Base-by-base conservation (phyloP, 192 early-diverging fungal species). In the Coemansia asiatica region DNA sequence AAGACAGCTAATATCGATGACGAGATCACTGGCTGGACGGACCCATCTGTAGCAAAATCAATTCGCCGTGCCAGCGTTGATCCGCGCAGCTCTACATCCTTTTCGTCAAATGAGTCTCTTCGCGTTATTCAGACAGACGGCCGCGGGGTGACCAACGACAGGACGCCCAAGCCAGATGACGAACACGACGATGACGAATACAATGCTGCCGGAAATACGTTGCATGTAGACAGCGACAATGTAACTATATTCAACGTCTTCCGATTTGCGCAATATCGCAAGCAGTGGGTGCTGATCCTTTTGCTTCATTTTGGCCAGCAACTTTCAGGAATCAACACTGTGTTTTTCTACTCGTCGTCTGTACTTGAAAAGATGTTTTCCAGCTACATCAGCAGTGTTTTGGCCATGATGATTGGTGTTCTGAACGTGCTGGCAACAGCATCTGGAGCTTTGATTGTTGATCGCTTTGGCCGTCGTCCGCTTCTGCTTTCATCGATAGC, bases 291-390 rank as follows among this genome's bases (percentile, higher is more conserved):
- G 36, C 81, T 90, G n/a, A 83, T 91, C 8, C 54, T 94, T 10
- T 63, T 90, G 13, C 55, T 95, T 4, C 92, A 94, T 63, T 70
- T 94, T 46, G 83, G 87, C 6, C 94, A 95, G 72, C 95, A 97
- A 76, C 85, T 95, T 50, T 94, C 92, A n/a, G 95, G 95, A 2
- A 94, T 97, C 83, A 97, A 94, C 75, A 92, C 90, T 0, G 91
- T 94, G 8, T 90, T 94, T 29, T 94, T 85, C 82, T 96, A 93
- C 67, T 92, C 91, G 15, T 89, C 90, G 0, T 85, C 89, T 1
- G 90, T 92, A 47, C 85, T 92, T 74, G 81, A 83, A 12, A 69
- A 72, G 29, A 87, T 90, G 51, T 75, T 90, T 36, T 88, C 90
- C 21, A 73, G 82, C 36, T 82, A 83, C 7, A 72, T 83, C 48